Evolutionary conservation across 345 rosid species (phyloP), one percentile per base, ranked within the genome.

Genomic region (Geranium rotundifolium): DNA sequence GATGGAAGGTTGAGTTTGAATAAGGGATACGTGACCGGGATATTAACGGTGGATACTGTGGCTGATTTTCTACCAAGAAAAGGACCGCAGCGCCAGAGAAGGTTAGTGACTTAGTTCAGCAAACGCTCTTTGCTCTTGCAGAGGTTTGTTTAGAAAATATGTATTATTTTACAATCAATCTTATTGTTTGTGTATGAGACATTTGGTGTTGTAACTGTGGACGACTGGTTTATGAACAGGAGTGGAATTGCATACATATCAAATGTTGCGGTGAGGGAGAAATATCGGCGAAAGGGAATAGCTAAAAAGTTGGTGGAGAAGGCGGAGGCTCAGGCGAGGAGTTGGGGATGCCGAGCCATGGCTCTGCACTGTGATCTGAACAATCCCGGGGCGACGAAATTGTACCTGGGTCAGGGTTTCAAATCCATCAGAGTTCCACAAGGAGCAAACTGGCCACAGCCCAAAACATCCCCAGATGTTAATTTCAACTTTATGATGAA

Each of bases 191-290:
- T n/a, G n/a, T n/a, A n/a, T 46, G 52, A 14, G 52, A 46, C 12
- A 46, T 14, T 46, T 46, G 8, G 16, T 46, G 1, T 12, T 46
- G 16, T 46, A 46, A 46, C 15, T 14, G 12, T 46, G 16, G 52
- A 1, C 12, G 15, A 46, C 7, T 46, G 52, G 52, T 46, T 46
- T 46, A 46, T 46, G 14, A 46, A 46, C 74, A 93, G 99, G 86
- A 82, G 89, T 1, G 97, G 96, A 75, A 79, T 90, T 34, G 99
- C 95, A 17, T 93, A 88, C 74, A 72, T 93, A 80, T 93, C 99
- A 7, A 90, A 88, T 39, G 97, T 90, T 23, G 99, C 95, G 0
- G 99, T 93, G 14, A 74, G 92, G 2, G 92, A 87, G 79, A 80
- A 67, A 67, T 90, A 73, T 72, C 76, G 92, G 0, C 75, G 84